Percentiles rank a stretch among this genome's conserved stretches.
Evolutionary conservation across 2,329 filamentous ascomycete genomes (phyloP).

Genomic region (Fusarium secorum): DNA sequence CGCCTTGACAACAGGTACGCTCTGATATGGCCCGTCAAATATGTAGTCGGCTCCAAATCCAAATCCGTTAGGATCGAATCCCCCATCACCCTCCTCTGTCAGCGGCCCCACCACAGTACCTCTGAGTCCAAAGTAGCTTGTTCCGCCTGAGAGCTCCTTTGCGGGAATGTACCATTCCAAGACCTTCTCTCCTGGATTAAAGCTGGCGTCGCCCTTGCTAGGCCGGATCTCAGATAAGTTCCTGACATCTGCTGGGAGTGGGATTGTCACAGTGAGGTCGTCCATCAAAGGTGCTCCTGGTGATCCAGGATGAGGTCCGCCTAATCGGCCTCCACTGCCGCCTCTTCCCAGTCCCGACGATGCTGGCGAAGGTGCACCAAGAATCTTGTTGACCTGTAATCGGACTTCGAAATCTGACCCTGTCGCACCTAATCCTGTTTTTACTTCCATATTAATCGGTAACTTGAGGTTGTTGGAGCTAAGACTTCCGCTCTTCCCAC

Average conservation of each 20-base stretch:
- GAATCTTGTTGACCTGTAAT: conserved; percentile 73
- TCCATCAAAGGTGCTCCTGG: conserved; percentile 72
- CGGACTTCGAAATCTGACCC: conserved; percentile 91
- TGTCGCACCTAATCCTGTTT: conserved; percentile 75
- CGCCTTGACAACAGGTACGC: conserved; percentile 47
- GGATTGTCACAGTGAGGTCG: conserved; percentile 79
- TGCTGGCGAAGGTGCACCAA: conserved; percentile 53
- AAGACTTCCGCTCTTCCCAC: conserved; percentile 62
- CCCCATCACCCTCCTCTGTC: conserved; percentile 58
- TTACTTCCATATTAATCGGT: conserved; percentile 82
- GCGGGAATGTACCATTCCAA: conserved; percentile 85
- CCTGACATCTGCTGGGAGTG: conserved; percentile 79
- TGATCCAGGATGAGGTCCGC: conserved; percentile 59
- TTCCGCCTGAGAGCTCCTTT: conserved; percentile 75
- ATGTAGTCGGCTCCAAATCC: conserved; percentile 61
- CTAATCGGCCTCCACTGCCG: conserved; percentile 51
- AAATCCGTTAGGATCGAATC: conserved; percentile 60
- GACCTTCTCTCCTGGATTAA: conserved; percentile 73
- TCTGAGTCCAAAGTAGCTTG: conserved; percentile 75
- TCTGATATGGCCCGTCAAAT: conserved; percentile 66
- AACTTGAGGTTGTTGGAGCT: conserved; percentile 75
- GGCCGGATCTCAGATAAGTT: conserved; percentile 85
- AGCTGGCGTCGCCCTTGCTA: conserved; percentile 83
- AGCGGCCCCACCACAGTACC: conserved; percentile 78
- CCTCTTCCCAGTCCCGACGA: conserved; percentile 52